phyloP scores from a whole-genome alignment of 768 basidiomycete genomes.

The Exidia glandulosa region DNA sequence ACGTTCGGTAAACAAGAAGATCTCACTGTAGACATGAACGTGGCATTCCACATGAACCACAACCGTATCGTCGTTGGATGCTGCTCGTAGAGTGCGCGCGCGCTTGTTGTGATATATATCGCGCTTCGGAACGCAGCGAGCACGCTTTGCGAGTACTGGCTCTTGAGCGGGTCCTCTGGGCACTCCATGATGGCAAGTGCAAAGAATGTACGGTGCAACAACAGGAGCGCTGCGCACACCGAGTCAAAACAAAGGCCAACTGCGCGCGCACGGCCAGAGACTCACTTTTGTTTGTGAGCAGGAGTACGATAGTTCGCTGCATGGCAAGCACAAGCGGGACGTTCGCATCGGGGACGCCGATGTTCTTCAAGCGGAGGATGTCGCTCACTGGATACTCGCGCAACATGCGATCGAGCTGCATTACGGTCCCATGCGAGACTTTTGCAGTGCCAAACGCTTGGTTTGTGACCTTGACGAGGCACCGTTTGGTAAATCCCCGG shows the following conservation, averaged over 20 bases:
- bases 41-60: too few relatives aligned
- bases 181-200: constrained; percentile 56
- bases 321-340: neutral
- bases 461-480: too few relatives aligned
- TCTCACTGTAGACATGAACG: too few relatives aligned
- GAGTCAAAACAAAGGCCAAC: neutral
- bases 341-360: neutral
- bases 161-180: constrained; percentile 53
- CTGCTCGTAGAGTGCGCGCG: neutral
- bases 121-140: constrained; percentile 61
- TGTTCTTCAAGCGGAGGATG: neutral
- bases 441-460: neutral
- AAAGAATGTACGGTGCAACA: constrained; percentile 68
- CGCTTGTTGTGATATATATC: neutral
- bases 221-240: constrained; percentile 48
- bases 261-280: neutral
- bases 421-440: neutral
- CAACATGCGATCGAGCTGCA: neutral
- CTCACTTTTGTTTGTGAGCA: neutral
- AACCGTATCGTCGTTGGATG: too few relatives aligned
- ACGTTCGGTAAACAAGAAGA: too few relatives aligned
- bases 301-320: neutral
- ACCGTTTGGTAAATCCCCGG: too few relatives aligned
- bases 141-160: constrained; percentile 58
- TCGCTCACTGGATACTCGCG: neutral